These are phyloP conservation scores for Syncephalastrum monosporum DNA, from an alignment of 371 early-diverging fungal genomes.

Conservation along the genomic window DNA sequence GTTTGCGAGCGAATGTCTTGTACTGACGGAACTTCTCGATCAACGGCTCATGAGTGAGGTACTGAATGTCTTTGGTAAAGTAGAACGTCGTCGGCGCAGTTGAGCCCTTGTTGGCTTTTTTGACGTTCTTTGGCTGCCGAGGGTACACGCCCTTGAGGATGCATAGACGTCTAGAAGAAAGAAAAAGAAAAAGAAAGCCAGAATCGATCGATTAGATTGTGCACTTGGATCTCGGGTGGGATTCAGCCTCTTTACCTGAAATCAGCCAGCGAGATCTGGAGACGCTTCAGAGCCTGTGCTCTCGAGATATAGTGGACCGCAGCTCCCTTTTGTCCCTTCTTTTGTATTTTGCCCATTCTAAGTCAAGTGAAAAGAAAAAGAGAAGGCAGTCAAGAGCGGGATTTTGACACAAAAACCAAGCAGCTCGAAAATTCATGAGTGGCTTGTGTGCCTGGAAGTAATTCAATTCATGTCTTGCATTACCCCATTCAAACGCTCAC, in stretches of 20 bases:
- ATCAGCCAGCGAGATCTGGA: conserved; percentile 91
- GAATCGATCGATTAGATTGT: neutral
- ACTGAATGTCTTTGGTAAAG: conserved; percentile 94
- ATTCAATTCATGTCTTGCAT: too few species aligned
- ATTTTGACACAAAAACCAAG: neutral
- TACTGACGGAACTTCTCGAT: conserved; percentile 89
- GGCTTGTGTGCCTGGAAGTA: too few species aligned
- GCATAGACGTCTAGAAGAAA: conserved; percentile 79
- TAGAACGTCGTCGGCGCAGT: conserved; percentile 90
- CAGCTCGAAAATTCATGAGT: too few species aligned
- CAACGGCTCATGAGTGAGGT: conserved; percentile 90
- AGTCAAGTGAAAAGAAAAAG: neutral
- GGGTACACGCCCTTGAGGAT: conserved; percentile 99
- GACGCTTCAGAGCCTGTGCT: conserved; percentile 89
- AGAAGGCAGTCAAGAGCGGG: neutral
- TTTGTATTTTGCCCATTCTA: conserved; percentile 74
- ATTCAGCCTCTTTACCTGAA: conserved; percentile 67
- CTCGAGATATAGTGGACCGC: conserved; percentile 91
- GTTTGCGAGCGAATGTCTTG: conserved; percentile 81
- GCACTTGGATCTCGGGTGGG: neutral
- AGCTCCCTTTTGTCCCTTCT: conserved; percentile 91
- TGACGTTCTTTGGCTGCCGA: conserved; percentile 91
- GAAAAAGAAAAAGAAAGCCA: neutral
- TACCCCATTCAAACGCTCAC: neutral
- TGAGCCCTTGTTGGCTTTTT: conserved; percentile 92